These are phyloP conservation scores for Epichloe aotearoae DNA, from an alignment of 2,329 filamentous ascomycete genomes.

Conservation along the genomic window DNA sequence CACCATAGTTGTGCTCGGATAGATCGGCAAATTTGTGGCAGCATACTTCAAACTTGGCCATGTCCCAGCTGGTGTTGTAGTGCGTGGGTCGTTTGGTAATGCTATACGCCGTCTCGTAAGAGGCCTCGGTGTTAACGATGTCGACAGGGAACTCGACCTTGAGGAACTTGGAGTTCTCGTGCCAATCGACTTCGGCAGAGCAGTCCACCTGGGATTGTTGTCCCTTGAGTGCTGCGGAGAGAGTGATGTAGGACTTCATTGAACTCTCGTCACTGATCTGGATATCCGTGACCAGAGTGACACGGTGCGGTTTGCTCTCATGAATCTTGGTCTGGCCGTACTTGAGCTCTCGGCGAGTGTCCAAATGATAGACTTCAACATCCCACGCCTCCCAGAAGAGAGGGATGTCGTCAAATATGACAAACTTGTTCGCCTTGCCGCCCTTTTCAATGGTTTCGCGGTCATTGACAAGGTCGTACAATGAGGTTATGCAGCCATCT, in stretches of 20 bases:
- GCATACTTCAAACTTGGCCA: constrained; percentile 96
- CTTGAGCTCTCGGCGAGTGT: constrained; percentile 66
- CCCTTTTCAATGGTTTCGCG: constrained; percentile 66
- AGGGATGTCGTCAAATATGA: constrained; percentile 94
- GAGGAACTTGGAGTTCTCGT: constrained; percentile 91
- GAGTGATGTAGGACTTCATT: constrained; percentile 72
- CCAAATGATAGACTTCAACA: constrained; percentile 89
- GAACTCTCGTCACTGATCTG: constrained; percentile 79
- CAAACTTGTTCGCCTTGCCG: constrained; percentile 75
- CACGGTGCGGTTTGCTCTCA: constrained; percentile 59
- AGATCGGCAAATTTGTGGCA: constrained; percentile 90
- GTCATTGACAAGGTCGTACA: constrained; percentile 60
- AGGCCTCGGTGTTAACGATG: constrained; percentile 79
- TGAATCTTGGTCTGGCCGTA: constrained; percentile 56
- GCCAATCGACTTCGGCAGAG: constrained; percentile 85
- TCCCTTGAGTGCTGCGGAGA: constrained; percentile 54
- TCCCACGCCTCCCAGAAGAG: constrained; percentile 98
- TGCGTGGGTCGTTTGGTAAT: constrained; percentile 83
- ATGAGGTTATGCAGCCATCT: constrained; percentile 66
- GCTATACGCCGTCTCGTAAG: constrained; percentile 90
- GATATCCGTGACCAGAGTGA: constrained; percentile 71
- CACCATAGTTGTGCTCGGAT: constrained; percentile 76
- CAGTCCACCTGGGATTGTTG: constrained; percentile 57
- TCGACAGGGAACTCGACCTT: constrained; percentile 98
- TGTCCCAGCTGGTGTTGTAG: constrained; percentile 95